Evolutionary conservation across 352 stramenopile species (phyloP).

Genomic region (Phytophthora cryptogea): DNA sequence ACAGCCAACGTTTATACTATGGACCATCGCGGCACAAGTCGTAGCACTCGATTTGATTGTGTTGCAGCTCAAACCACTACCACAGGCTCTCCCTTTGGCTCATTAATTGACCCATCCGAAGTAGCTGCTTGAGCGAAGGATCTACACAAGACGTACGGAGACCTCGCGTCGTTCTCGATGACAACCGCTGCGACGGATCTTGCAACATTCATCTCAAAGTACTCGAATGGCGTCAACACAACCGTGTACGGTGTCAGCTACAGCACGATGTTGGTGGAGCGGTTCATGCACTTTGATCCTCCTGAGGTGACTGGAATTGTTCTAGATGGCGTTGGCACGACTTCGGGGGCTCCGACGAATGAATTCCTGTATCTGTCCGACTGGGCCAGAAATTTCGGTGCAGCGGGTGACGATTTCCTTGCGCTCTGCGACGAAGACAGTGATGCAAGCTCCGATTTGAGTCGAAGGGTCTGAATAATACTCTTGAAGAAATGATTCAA

Average conservation of each 20-base stretch:
- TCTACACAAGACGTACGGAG: slow-evolving; percentile 35
- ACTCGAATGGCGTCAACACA: slow-evolving; percentile 22
- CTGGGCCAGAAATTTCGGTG: slow-evolving; percentile 43
- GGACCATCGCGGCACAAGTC: slow-evolving; percentile 50
- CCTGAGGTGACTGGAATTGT: slow-evolving; percentile 42
- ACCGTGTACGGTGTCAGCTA: slow-evolving; percentile 66
- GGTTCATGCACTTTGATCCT: slow-evolving; percentile 49
- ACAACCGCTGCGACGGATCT: slow-evolving; percentile 44
- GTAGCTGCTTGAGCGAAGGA: slow-evolving; percentile 37
- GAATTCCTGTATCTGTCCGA: slow-evolving; percentile 33
- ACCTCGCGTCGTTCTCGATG: slow-evolving; percentile 39
- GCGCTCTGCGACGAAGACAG: slow-evolving; percentile 20
- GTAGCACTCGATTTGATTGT: slow-evolving; percentile 38
- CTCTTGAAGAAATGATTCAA: slow-evolving; percentile 18
- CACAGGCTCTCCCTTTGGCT: slow-evolving; percentile 31
- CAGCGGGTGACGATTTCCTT: slow-evolving; percentile 37
- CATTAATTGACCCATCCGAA: slow-evolving; percentile 15
- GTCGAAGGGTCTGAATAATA: slow-evolving; percentile 12
- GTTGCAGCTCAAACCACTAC: slow-evolving; percentile 32
- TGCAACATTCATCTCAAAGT: slow-evolving; percentile 24
- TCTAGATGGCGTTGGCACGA: slow-evolving; percentile 40
- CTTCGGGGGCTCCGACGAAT: not conserved
- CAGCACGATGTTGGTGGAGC: slow-evolving; percentile 49
- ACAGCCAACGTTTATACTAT: slow-evolving; percentile 51
- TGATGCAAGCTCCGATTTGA: slow-evolving; percentile 25